Base-by-base conservation (phyloP, 805 yeast species). In the Saturnispora besseyi region DNA sequence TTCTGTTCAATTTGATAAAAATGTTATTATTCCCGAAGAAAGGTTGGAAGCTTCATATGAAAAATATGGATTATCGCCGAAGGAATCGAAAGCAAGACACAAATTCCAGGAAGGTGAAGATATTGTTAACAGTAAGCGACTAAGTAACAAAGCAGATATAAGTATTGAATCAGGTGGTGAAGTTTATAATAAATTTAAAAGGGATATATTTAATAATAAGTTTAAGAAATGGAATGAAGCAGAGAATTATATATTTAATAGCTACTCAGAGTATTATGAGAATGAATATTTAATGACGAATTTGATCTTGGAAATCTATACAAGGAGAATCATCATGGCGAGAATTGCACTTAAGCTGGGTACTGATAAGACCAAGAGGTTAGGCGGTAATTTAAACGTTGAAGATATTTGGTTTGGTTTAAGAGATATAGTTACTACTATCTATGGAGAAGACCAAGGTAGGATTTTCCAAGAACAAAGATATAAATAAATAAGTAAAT, bases 401-500 rank as follows among this genome's bases (percentile, higher is more conserved):
- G 50, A 50, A 26, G 62, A 62, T 5, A 62, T 63, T 29, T 62
- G 64, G 48, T 56, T 60, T 2, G 77, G 75, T 3, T 66, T 82
- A 52, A 63, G 73, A 38, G 77, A 76, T 52, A 64, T 84, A 59
- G 82, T 81, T 15, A 73, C 74, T 41, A 64, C 81, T 24, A 73
- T 83, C 38, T 78, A 68, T 31, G 76, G 76, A 6, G 62, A 63
- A 21, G 61, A 60, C 3, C 64, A 62, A 36, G 47, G 55, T 21
- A 24, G 44, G 1, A 53, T 61, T 34, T 60, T 62, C 51, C 46
- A 50, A 24, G 59, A 56, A 22, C 64, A 62, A 38, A 45, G 45
- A 26, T 34, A 10, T 34, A 26, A 11, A 22, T 18, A 29, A 29
- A 34, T 30, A 26, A 41, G 15, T 6, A 26, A 41, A 18, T n/a